These are phyloP conservation scores for Pichia ethanolica DNA, from an alignment of 805 yeast genomes.

Conservation along the genomic window DNA sequence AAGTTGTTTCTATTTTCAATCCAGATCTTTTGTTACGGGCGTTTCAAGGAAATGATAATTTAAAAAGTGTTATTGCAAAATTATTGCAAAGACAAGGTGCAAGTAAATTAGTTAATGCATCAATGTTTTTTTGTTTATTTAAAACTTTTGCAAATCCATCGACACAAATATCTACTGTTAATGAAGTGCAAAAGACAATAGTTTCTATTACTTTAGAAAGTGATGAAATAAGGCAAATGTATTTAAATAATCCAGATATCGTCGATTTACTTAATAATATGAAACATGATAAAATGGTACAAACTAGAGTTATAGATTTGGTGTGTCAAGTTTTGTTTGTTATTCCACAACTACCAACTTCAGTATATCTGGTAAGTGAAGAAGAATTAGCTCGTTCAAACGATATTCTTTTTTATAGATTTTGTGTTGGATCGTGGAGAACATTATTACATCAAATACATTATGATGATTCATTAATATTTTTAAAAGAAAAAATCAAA, in stretches of 20 bases:
- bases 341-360: slow-evolving; percentile 20
- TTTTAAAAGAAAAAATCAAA: slow-evolving; percentile 13
- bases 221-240: slow-evolving; percentile 24
- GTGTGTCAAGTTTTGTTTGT: slow-evolving; percentile 21
- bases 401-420: slow-evolving; percentile 26
- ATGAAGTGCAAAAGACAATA: slow-evolving; percentile 18
- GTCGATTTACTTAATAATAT: slow-evolving; percentile 16
- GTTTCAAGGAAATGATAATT: slow-evolving; percentile 18
- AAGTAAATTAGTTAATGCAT: slow-evolving; percentile 18
- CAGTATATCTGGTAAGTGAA: slow-evolving; percentile 19
- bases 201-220: slow-evolving; percentile 20
- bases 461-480: neutral
- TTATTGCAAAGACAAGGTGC: slow-evolving; percentile 23
- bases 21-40: slow-evolving; percentile 25
- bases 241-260: slow-evolving; percentile 21
- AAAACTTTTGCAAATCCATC: slow-evolving; percentile 15
- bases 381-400: slow-evolving; percentile 17
- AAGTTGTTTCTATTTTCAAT: slow-evolving; percentile 19
- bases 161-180: slow-evolving; percentile 17
- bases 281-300: slow-evolving; percentile 19
- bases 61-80: slow-evolving; percentile 21
- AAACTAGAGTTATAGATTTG: slow-evolving; percentile 27
- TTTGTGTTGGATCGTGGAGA: slow-evolving; percentile 25
- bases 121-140: slow-evolving; percentile 16
- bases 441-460: slow-evolving; percentile 16